Evolutionary conservation across 306 rosid species (phyloP), one percentile per base, ranked within the genome.

Genomic region (Cucurbita argyrosperma): DNA sequence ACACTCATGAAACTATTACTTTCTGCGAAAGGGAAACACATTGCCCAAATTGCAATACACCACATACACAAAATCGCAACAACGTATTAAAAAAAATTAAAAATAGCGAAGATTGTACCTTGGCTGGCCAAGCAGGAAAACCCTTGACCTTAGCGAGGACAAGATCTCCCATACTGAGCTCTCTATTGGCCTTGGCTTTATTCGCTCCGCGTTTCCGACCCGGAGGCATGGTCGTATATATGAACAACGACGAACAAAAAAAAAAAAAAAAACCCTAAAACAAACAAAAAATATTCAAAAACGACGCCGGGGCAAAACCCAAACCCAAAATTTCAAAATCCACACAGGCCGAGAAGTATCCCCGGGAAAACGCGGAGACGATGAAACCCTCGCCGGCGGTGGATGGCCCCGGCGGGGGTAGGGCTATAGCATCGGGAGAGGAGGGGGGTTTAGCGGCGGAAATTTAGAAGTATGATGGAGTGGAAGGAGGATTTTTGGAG

Each of bases 101-200:
- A 59, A 43, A 43, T 1, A 79, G 67, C 80, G 10, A 13, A 79
- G 73, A 45, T 72, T 12, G 40, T 30, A 95, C 99, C 99, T 95
- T 89, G 57, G 97, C 99, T 49, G 99, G 99, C 99, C 97, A 95
- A 67, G 87, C 80, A 7, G 97, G 99, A 83, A 87, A 90, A 57
- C 99, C 99, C 91, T 95, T 95, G 82, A 95, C 97, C 90, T 95
- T 95, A 39, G 99, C 99, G 21, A 95, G 99, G 5, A 95, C 99
- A 39, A 95, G 99, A 95, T 91, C 97, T 78, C 99, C 99, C 49
- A 89, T 80, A 60, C 88, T 83, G 84, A 95, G 74, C 83, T 89
- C 86, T 23, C 88, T 83, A 70, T 87, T 88, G 43, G 82, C 85
- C 82, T 84, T 88, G 4, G 85, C 83, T 85, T 91, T 95, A 85